phyloP scores from a whole-genome alignment of 176 grass and related monocot species.

The sorghum (Sorghum bicolor) region DNA sequence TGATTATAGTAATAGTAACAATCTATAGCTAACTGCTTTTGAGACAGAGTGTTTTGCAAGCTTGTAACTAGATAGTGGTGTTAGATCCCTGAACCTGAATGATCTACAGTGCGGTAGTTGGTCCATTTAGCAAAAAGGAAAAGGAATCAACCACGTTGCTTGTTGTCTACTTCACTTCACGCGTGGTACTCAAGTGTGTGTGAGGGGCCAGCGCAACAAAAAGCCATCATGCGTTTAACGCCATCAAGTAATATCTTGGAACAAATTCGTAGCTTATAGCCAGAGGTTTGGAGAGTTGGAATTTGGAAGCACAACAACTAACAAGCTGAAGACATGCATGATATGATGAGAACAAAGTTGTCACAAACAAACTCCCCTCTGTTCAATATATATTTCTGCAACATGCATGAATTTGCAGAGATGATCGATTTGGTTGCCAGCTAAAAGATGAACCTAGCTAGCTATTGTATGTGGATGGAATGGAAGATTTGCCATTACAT shows the following conservation, averaged over 20 bases:
- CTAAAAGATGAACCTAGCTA: no score
- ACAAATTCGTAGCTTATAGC: not conserved
- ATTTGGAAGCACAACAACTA: not conserved
- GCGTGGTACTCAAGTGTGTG: not conserved
- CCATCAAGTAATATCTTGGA: not conserved
- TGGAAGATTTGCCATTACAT: not conserved
- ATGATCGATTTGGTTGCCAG: not conserved
- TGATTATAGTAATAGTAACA: not conserved
- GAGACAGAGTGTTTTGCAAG: not conserved
- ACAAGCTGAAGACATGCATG: not conserved
- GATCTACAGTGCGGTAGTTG: not conserved
- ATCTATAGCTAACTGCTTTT: not conserved
- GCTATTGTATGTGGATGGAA: not conserved
- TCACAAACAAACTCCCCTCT: not conserved
- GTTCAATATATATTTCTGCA: not conserved
- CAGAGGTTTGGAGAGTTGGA: not conserved
- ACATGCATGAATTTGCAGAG: not conserved
- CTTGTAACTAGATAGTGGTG: not conserved
- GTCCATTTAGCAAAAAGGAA: not conserved
- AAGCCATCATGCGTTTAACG: not conserved
- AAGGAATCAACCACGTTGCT: conserved; percentile 23
- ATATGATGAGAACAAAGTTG: not conserved
- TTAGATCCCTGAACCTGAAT: not conserved
- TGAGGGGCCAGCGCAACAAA: not conserved
- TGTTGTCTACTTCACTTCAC: conserved; percentile 51